Evolutionary conservation across 2,329 filamentous ascomycete genomes (phyloP).

Genomic region (Fusarium decemcellulare): DNA sequence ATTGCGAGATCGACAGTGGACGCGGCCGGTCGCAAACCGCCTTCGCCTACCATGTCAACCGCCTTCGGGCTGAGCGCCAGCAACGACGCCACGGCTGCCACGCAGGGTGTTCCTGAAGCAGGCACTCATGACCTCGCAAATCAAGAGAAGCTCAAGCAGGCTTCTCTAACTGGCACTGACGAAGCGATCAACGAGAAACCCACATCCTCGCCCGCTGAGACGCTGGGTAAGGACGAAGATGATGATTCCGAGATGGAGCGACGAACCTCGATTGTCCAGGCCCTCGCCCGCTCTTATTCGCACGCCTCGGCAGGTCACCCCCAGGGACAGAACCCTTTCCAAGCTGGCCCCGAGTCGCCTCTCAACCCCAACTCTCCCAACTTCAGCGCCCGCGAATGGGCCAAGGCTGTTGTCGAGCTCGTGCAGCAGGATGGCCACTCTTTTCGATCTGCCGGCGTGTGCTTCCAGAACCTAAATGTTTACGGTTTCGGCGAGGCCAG

Average conservation of each 20-base stretch:
- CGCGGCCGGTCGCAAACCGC: constrained; percentile 8
- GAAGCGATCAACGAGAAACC: constrained; percentile 45
- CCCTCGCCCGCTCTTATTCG: constrained; percentile 70
- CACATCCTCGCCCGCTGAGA: constrained; percentile 46
- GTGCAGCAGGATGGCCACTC: constrained; percentile 65
- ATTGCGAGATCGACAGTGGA: constrained; percentile 38
- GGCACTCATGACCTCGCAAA: constrained; percentile 37
- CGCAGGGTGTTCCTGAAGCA: constrained; percentile 55
- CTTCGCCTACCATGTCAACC: constrained; percentile 41
- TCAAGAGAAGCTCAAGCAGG: constrained; percentile 50
- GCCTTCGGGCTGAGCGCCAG: constrained; percentile 53
- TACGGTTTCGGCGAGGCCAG: constrained; percentile 77
- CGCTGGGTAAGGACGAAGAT: constrained; percentile 49
- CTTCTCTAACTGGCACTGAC: constrained; percentile 55
- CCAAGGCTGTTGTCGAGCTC: constrained; percentile 69
- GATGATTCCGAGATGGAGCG: constrained; percentile 62
- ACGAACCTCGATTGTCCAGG: constrained; percentile 67
- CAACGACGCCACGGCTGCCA: constrained; percentile 64
- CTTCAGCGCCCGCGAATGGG: constrained; percentile 72
- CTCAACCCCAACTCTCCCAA: constrained; percentile 67
- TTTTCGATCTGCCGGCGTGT: constrained; percentile 74
- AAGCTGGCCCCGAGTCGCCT: constrained; percentile 62
- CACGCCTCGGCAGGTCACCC: constrained; percentile 56
- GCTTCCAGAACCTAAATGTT: constrained; percentile 77
- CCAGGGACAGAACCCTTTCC: constrained; percentile 64